phyloP scores from a whole-genome alignment of 1,284 basidiomycete genomes.

The Uromyces viciae-fabae region DNA sequence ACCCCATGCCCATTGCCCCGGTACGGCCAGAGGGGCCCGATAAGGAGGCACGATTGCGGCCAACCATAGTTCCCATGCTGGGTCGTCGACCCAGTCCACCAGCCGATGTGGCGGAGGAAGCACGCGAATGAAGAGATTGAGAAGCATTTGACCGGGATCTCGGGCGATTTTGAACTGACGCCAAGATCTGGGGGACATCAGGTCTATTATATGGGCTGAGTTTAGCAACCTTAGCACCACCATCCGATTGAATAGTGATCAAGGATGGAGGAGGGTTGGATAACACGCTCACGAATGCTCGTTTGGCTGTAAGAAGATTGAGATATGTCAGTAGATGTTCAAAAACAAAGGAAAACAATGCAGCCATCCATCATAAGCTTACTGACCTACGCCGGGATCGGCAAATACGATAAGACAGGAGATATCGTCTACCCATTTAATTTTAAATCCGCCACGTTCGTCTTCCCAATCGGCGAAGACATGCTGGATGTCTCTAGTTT shows the following conservation, averaged over 20 bases:
- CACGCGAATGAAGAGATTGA: constrained; percentile 42
- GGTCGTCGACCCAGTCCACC: constrained; percentile 37
- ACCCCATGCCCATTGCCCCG: neutral
- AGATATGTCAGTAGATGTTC: neutral
- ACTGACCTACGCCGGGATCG: constrained; percentile 59
- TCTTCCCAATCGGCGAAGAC: constrained; percentile 87
- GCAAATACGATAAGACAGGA: constrained; percentile 91
- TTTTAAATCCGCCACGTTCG: constrained; percentile 85
- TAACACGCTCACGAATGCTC: constrained; percentile 83
- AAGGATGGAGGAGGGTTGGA: constrained; percentile 75
- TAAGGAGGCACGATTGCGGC: constrained; percentile 37
- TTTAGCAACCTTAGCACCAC: constrained; percentile 57
- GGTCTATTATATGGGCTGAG: constrained; percentile 90
- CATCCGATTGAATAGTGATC: constrained; percentile 60
- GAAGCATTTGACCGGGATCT: constrained; percentile 51
- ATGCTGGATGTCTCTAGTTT: constrained; percentile 90
- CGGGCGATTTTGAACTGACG: constrained; percentile 68
- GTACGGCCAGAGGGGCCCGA: constrained; percentile 9
- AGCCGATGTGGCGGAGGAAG: constrained; percentile 25
- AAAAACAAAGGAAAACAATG: constrained; percentile 35
- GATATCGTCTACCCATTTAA: constrained; percentile 98
- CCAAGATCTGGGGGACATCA: constrained; percentile 84
- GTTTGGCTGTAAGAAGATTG: constrained; percentile 66
- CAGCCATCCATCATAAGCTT: constrained; percentile 28
- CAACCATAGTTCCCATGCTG: constrained; percentile 35